Evolutionary conservation across 2,329 filamentous ascomycete species (phyloP).

Genomic region (Aspergillus hiratsukae): DNA sequence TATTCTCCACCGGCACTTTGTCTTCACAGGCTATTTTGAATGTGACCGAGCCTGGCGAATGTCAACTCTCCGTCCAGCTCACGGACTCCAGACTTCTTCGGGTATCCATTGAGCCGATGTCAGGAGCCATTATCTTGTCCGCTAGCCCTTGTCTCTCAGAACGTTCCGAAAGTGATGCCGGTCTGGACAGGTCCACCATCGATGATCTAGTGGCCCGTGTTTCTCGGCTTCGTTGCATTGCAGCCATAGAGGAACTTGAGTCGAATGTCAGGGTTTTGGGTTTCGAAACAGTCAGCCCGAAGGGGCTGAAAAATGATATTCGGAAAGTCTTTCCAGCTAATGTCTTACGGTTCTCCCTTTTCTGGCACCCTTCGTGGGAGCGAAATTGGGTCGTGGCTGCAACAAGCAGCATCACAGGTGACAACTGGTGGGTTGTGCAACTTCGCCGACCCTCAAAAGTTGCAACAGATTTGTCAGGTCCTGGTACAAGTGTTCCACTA

Average conservation of each 20-base stretch:
- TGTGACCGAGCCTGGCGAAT: constrained; percentile 60
- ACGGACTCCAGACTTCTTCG: constrained; percentile 58
- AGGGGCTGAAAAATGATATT: constrained; percentile 42
- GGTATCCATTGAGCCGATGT: constrained; percentile 69
- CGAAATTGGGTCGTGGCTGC: constrained; percentile 68
- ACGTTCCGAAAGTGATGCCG: constrained; percentile 62
- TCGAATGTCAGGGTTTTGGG: constrained; percentile 32
- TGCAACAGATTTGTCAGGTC: constrained; percentile 6
- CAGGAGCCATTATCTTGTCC: constrained; percentile 68
- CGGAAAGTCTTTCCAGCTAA: constrained; percentile 60
- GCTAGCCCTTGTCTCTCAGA: constrained; percentile 57
- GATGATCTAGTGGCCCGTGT: constrained; percentile 39
- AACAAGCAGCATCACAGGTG: constrained; percentile 65
- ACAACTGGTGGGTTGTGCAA: constrained; percentile 70
- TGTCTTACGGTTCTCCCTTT: constrained; percentile 62
- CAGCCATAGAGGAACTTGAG: constrained; percentile 39
- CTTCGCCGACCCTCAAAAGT: constrained; percentile 18
- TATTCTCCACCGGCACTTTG: constrained; percentile 59
- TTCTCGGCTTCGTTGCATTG: constrained; percentile 34
- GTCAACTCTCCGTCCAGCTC: constrained; percentile 64
- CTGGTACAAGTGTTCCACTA: constrained; percentile 11
- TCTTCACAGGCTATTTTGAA: constrained; percentile 57
- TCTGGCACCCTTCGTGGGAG: constrained; percentile 68
- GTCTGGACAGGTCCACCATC: constrained; percentile 45
- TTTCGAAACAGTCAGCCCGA: constrained; percentile 36